Evolutionary conservation across 2,329 filamentous ascomycete species (phyloP).

Genomic region (Graphiopsis chlorocephala): DNA sequence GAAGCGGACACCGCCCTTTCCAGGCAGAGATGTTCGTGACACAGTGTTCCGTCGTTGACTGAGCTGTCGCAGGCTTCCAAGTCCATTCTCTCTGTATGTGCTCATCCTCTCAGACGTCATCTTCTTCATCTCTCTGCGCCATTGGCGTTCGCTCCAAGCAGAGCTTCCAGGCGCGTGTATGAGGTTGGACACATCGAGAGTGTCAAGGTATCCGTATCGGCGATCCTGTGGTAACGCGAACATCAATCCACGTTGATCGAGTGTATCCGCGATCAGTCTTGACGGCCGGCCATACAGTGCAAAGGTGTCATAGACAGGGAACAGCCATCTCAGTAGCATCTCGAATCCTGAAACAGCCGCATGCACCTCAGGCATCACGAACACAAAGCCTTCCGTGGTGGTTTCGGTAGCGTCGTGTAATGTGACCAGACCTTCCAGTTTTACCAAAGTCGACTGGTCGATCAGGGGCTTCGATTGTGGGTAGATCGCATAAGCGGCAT

Average conservation of each 20-base stretch:
- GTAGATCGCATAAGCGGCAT: slow-evolving; percentile 91
- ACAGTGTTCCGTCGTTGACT: slow-evolving; percentile 43
- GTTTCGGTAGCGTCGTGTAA: slow-evolving; percentile 78
- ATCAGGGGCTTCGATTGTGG: slow-evolving; percentile 91
- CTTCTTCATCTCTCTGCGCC: slow-evolving; percentile 86
- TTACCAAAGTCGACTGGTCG: slow-evolving; percentile 89
- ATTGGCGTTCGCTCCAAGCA: slow-evolving; percentile 80
- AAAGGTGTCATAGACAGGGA: slow-evolving; percentile 93
- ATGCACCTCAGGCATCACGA: slow-evolving; percentile 93
- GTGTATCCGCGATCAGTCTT: slow-evolving; percentile 79
- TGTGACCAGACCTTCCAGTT: slow-evolving; percentile 86
- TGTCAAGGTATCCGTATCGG: slow-evolving; percentile 86
- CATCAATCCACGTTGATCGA: slow-evolving; percentile 89
- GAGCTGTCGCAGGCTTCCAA: slow-evolving; percentile 26
- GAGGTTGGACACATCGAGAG: slow-evolving; percentile 76
- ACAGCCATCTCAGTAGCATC: slow-evolving; percentile 88
- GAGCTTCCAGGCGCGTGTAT: slow-evolving; percentile 75
- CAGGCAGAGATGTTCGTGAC: slow-evolving; percentile 37
- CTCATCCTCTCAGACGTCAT: slow-evolving; percentile 77
- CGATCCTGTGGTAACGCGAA: slow-evolving; percentile 92
- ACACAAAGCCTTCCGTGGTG: slow-evolving; percentile 87
- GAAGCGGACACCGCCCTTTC: slow-evolving; percentile 40
- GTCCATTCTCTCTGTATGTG: slow-evolving; percentile 26
- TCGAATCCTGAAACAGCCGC: slow-evolving; percentile 93
- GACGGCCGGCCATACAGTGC: slow-evolving; percentile 85